Percentiles rank a stretch among this genome's conserved stretches.
These are phyloP conservation scores for Cryptomeria japonica DNA, from an alignment of 75 land plant genomes.

Conservation along the genomic window DNA sequence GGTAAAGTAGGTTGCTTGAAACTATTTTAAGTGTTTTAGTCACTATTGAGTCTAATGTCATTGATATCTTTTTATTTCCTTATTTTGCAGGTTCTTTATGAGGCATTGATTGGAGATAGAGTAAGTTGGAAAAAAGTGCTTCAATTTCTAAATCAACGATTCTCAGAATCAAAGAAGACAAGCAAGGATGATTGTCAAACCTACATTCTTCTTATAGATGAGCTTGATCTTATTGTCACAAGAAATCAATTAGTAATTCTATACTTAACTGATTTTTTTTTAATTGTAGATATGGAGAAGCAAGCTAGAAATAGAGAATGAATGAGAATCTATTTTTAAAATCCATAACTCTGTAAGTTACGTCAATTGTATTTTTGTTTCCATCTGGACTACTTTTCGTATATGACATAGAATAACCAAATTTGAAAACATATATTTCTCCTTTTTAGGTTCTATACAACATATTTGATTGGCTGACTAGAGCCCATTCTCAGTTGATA, in stretches of 20 bases:
- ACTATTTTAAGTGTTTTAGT: not conserved
- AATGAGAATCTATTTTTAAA: too few species aligned
- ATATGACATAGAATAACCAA: too few species aligned
- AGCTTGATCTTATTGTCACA: conserved; percentile 95
- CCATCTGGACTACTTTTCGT: too few species aligned
- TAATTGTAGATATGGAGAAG: too few species aligned
- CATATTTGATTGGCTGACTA: conserved; percentile 97
- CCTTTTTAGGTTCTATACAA: conserved; percentile 98
- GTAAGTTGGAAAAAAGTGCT: conserved; percentile 94
- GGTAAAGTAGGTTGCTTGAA: conserved; percentile 28
- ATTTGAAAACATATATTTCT: too few species aligned
- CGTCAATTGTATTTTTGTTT: too few species aligned
- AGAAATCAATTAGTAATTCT: conserved; percentile 92
- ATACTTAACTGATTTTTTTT: too few species aligned
- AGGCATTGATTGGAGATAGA: conserved; percentile 79
- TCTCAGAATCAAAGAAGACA: conserved; percentile 37
- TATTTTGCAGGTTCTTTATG: too few species aligned
- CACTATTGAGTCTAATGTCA: not conserved
- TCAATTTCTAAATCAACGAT: conserved; percentile 60
- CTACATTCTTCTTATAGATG: conserved; percentile 92
- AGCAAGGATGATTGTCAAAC: conserved; percentile 61
- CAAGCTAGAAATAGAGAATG: too few species aligned
- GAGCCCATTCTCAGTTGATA: conserved; percentile 74
- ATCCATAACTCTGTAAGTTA: too few species aligned
- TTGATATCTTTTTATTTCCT: not conserved